These are phyloP conservation scores for Diaporthe humulicola DNA, from an alignment of 2,329 filamentous ascomycete genomes.

Conservation along the genomic window DNA sequence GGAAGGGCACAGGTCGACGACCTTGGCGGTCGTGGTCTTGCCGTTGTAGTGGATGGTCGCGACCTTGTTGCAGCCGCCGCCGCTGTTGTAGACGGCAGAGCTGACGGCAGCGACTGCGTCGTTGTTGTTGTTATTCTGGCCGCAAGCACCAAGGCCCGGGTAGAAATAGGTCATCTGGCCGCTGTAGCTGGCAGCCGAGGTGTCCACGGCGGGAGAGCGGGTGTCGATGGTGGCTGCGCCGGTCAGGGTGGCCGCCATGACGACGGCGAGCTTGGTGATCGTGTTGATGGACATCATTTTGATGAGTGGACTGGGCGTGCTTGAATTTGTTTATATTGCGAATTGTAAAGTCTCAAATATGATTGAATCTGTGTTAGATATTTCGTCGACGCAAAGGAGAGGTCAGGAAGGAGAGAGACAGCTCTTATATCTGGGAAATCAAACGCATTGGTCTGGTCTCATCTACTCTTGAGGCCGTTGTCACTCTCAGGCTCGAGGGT, in stretches of 20 bases:
- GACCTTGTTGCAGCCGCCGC: neutral
- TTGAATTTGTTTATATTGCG: neutral
- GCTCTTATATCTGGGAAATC: neutral
- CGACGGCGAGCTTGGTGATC: neutral
- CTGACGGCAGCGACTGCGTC: neutral
- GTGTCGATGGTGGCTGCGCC: neutral
- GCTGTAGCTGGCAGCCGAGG: neutral
- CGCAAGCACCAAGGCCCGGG: neutral
- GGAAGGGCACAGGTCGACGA: neutral
- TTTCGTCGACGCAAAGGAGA: neutral
- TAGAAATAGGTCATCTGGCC: conserved; percentile 7
- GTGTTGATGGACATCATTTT: neutral
- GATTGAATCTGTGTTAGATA: neutral
- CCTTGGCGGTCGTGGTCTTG: neutral
- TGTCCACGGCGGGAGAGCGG: neutral
- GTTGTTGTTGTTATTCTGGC: neutral
- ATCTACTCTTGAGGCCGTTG: too few species aligned
- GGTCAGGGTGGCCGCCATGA: neutral
- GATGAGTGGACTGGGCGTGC: neutral
- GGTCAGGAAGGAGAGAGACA: neutral
- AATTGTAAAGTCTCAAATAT: neutral
- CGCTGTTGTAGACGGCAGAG: neutral
- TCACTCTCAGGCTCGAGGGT: too few species aligned
- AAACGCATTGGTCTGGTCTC: neutral
- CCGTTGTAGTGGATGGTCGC: conserved; percentile 2